Base-by-base conservation (phyloP, 1,284 basidiomycete species). In the Clitocybe nebularis region DNA sequence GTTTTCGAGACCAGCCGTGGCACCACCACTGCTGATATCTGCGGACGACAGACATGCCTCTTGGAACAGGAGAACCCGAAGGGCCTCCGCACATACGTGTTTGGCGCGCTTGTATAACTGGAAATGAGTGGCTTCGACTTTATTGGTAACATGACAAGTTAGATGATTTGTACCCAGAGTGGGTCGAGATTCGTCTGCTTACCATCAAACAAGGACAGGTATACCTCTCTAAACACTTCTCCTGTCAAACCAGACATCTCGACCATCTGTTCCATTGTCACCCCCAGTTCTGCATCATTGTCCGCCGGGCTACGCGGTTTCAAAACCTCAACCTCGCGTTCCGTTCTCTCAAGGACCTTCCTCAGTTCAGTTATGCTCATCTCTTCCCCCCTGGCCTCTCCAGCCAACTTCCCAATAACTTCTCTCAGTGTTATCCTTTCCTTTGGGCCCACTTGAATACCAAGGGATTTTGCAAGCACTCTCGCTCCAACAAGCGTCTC, bases 401-500 rank as follows among this genome's bases (percentile, higher is more conserved):
- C 64, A 16, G 64, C 60, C 22, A 69, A 57, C 54, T 74, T 53
- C 52, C 72, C 77, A 58, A 83, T 53, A 55, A 77, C 65, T 67
- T 75, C 72, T 39, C 77, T 59, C 14, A 72, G 54, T 0, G 77
- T 77, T 14, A 79, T 62, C 47, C 66, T 72, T 51, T 86, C 80
- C 19, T 59, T 66, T 21, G 84, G 59, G 0, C 69, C 73, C 24
- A 89, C 73, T 4, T 68, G 60, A 2, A 70, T 38, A 4, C 59
- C 59, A 10, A 71, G 49, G 16, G 48, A 44, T 19, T 71, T 70
- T 0, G 81, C 79, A 8, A 94, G 74, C 4, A 91, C 70, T 10
- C 86, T 74, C 0, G 90, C 87, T 1, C 81, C 84, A 39, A 81
- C 83, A 20, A 91, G 79, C 0, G 84, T 88, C 63, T 94, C 92